Evolutionary conservation across 139 green algal species (phyloP).

Genomic region (Pedinophyceae sp.): DNA sequence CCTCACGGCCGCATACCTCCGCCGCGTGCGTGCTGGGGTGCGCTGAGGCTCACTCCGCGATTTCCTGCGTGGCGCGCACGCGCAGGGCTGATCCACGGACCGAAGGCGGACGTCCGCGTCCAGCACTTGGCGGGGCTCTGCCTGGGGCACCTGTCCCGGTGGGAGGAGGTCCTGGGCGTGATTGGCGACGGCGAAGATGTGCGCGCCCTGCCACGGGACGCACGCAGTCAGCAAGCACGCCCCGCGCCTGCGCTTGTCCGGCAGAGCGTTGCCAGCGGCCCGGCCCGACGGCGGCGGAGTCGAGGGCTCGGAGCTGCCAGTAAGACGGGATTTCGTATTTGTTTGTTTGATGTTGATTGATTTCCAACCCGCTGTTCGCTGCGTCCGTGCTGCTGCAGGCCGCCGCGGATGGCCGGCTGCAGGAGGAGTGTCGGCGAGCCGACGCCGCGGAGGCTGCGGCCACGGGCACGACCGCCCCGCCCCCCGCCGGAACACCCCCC

Average conservation of each 20-base stretch:
- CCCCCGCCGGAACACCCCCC: constrained; percentile 3
- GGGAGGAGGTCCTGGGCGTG: constrained; percentile 72
- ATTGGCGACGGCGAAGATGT: constrained; percentile 45
- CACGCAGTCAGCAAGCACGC: neutral
- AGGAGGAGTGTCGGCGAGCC: constrained; percentile 7
- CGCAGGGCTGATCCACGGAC: constrained; percentile 14
- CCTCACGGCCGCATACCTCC: neutral
- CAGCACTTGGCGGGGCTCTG: constrained; percentile 60
- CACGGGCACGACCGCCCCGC: constrained; percentile 4
- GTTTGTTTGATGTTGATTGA: too few species aligned
- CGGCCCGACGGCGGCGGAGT: too few species aligned
- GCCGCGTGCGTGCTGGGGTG: constrained; percentile 38
- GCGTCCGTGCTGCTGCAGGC: neutral
- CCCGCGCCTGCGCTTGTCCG: neutral
- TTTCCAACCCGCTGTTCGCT: neutral
- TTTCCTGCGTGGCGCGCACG: constrained; percentile 6
- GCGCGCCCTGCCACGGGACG: neutral
- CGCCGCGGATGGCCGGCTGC: constrained; percentile 1
- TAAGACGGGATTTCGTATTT: too few species aligned
- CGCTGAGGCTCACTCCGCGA: constrained; percentile 34
- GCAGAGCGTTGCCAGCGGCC: neutral
- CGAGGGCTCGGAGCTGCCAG: too few species aligned
- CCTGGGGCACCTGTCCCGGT: constrained; percentile 54
- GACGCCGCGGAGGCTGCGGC: neutral
- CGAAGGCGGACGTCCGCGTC: constrained; percentile 39